These are phyloP conservation scores for Elongisporangium prolatum DNA, from an alignment of 352 stramenopile species.

Conservation along the genomic window DNA sequence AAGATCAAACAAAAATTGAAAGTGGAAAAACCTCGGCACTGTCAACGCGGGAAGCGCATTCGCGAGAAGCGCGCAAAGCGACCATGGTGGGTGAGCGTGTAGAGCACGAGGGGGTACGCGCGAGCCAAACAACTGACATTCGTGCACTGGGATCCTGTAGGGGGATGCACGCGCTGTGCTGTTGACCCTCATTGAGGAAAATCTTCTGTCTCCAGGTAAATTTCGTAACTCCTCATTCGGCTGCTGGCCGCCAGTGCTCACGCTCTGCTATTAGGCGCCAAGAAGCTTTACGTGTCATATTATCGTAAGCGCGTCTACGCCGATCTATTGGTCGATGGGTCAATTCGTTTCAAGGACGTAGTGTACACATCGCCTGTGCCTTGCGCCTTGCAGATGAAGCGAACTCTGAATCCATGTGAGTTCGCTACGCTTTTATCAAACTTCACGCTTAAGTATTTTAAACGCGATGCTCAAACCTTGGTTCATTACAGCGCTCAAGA, in stretches of 20 bases:
- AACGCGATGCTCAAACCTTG: background rate
- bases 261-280: slow-evolving; percentile 23
- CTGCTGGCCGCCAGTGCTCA: background rate
- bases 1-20: background rate
- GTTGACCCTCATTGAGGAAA: slow-evolving; percentile 64
- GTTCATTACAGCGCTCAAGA: slow-evolving; percentile 43
- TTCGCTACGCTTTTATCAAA: background rate
- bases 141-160: slow-evolving; percentile 10
- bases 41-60: background rate
- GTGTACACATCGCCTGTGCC: slow-evolving; percentile 72
- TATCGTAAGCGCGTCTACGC: slow-evolving; percentile 78
- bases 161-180: slow-evolving; percentile 62
- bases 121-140: background rate
- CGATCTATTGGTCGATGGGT: slow-evolving; percentile 65
- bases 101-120: background rate
- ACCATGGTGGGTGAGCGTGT: background rate
- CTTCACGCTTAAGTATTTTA: background rate
- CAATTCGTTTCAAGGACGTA: slow-evolving; percentile 72
- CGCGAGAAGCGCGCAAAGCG: background rate
- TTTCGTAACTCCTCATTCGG: background rate
- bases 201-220: slow-evolving; percentile 50
- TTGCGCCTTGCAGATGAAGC: slow-evolving; percentile 78
- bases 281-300: slow-evolving; percentile 81
- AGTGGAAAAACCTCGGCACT: background rate
- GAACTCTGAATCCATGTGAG: slow-evolving; percentile 70